Conservation (phyloP, 192 early-diverging fungal genomes). For the Geranomyces michiganensis region DNA sequence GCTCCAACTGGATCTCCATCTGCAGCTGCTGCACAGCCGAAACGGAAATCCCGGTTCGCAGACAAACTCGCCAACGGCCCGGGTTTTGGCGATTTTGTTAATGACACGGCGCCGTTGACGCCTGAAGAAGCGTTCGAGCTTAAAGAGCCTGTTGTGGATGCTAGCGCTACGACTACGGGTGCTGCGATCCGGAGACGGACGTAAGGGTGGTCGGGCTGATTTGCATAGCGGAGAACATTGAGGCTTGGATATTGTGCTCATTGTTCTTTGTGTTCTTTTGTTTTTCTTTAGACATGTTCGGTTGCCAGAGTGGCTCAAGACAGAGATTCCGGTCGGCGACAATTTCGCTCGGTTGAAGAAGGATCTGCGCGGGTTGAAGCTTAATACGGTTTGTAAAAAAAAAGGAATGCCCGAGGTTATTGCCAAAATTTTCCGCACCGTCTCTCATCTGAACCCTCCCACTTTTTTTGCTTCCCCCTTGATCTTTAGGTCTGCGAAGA, state of each 20-base stretch:
- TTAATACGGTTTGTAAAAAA: conserved; percentile 68
- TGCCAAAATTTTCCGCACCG: neutral
- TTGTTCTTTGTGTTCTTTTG: neutral
- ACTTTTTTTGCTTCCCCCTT: neutral
- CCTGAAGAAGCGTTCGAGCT: conserved; percentile 65
- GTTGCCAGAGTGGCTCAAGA: conserved; percentile 94
- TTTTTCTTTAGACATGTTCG: conserved; percentile 38
- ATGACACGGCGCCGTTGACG: conserved; percentile 51
- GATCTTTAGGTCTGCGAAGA: conserved; percentile 85
- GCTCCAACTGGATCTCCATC: no score
- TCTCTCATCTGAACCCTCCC: neutral
- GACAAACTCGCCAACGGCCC: conserved; percentile 42
- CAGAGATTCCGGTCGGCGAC: conserved; percentile 80
- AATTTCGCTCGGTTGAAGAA: conserved; percentile 83
- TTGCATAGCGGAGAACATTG: neutral
- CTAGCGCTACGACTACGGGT: conserved; percentile 23
- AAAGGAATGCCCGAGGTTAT: no score
- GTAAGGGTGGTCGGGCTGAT: conserved; percentile 2
- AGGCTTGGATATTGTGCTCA: neutral
- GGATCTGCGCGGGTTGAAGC: conserved; percentile 89
- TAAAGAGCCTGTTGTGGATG: conserved; percentile 46
- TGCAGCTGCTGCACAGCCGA: neutral
- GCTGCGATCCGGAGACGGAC: conserved; percentile 35
- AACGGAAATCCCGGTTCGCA: neutral
- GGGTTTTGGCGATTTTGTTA: conserved; percentile 61